phyloP scores from a whole-genome alignment of 495 filamentous ascomycete species.

The Xylaria venustula region DNA sequence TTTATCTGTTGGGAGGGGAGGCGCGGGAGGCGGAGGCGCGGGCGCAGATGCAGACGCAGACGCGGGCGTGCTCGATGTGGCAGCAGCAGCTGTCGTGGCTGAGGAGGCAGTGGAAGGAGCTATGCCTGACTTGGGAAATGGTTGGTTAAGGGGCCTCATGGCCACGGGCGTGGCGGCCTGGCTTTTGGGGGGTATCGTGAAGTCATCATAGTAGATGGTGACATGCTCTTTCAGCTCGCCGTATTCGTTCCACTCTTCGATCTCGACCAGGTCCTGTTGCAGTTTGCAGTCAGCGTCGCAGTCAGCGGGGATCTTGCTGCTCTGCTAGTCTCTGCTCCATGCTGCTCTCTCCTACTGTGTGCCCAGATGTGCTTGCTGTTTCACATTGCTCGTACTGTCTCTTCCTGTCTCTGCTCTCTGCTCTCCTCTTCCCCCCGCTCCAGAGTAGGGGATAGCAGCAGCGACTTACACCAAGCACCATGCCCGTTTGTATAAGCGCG shows the following conservation, averaged over 20 bases:
- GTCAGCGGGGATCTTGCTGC: too few species aligned
- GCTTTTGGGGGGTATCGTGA: constrained; percentile 45
- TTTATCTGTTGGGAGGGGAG: constrained; percentile 24
- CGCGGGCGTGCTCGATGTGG: constrained; percentile 33
- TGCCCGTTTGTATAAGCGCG: constrained; percentile 81
- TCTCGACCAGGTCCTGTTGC: constrained; percentile 78
- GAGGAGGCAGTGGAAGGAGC: constrained; percentile 30
- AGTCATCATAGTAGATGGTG: constrained; percentile 55
- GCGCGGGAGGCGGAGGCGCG: constrained; percentile 18
- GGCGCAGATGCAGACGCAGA: too few species aligned
- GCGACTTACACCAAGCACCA: constrained; percentile 76
- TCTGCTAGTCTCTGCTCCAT: too few species aligned
- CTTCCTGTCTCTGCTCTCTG: background rate
- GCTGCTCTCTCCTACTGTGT: too few species aligned
- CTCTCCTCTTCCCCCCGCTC: background rate
- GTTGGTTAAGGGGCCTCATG: constrained; percentile 16
- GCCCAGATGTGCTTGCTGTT: too few species aligned
- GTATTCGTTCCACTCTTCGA: constrained; percentile 99
- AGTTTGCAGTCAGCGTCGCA: too few species aligned
- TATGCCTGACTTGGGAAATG: constrained; percentile 28
- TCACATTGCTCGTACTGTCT: too few species aligned
- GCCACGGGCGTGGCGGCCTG: constrained; percentile 33
- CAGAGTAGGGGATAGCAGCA: background rate
- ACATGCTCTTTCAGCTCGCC: constrained; percentile 88
- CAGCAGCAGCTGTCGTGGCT: constrained; percentile 38